These are phyloP conservation scores for Knoxia roxburghii DNA, from an alignment of 257 asterid genomes.

Conservation along the genomic window DNA sequence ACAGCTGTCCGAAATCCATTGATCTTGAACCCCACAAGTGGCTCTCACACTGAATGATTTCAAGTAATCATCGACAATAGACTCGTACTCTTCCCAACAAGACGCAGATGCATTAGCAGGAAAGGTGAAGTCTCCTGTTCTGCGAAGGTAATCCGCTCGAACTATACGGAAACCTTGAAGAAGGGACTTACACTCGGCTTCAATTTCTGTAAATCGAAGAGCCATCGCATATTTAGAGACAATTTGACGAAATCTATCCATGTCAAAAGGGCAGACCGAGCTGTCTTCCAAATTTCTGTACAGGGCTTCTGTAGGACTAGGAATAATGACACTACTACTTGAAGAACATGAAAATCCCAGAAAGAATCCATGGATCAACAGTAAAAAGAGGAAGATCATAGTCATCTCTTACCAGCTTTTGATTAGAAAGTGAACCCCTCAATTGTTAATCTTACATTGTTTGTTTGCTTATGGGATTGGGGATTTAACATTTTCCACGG, in stretches of 20 bases:
- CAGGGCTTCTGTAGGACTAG: not conserved
- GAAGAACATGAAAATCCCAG: not conserved
- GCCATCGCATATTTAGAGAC: not conserved
- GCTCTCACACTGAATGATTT: not conserved
- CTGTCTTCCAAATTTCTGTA: constrained; percentile 1
- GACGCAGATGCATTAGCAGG: constrained; percentile 5
- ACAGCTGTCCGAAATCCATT: constrained; percentile 11
- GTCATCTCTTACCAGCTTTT: not conserved
- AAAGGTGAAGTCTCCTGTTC: constrained; percentile 1
- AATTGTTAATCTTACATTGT: too few relatives aligned
- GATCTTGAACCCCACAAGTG: not conserved
- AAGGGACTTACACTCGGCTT: not conserved
- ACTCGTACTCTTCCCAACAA: not conserved
- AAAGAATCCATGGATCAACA: not conserved
- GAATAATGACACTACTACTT: not conserved
- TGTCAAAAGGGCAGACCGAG: constrained; percentile 8
- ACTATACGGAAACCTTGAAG: not conserved
- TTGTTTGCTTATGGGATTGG: not conserved
- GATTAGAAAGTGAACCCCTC: not conserved
- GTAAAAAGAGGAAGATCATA: not conserved
- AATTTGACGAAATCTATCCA: not conserved
- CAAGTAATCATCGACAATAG: not conserved
- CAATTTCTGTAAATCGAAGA: not conserved
- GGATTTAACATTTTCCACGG: too few relatives aligned
- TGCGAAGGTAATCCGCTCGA: not conserved